phyloP scores from a whole-genome alignment of 225 moss, liverwort and hornwort genomes.

The Marchantia paleacea region DNA sequence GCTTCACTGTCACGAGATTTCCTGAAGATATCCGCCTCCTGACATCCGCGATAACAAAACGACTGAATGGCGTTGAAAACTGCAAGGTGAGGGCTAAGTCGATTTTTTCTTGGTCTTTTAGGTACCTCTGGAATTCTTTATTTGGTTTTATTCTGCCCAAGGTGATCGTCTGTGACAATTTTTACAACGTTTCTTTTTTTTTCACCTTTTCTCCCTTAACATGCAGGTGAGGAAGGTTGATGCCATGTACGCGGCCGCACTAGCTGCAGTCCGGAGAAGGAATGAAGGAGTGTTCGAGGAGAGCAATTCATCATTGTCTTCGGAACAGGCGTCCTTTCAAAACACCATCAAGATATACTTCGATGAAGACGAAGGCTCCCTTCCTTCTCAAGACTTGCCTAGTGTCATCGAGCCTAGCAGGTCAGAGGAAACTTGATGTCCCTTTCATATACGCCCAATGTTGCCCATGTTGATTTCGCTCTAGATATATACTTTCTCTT shows the following conservation, averaged over 20 bases:
- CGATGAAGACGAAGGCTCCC: conserved; percentile 37
- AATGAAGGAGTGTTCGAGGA: conserved; percentile 32
- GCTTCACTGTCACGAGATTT: conserved; percentile 60
- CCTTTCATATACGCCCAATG: not conserved
- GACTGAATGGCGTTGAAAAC: conserved; percentile 67
- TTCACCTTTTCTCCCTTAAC: not conserved
- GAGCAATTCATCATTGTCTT: conserved; percentile 24
- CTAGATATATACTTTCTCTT: too few species aligned
- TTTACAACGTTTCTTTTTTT: too few species aligned
- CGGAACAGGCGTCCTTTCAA: conserved; percentile 66
- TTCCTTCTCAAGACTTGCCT: conserved; percentile 31
- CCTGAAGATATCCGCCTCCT: conserved; percentile 69
- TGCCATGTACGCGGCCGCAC: conserved; percentile 68
- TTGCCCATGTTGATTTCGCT: not conserved
- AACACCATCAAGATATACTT: conserved; percentile 53
- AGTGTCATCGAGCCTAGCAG: conserved; percentile 60
- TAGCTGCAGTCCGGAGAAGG: conserved; percentile 46
- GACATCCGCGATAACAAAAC: conserved; percentile 56
- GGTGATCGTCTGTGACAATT: too few species aligned
- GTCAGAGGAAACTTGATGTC: conserved; percentile 25
- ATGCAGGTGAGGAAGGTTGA: conserved; percentile 81
- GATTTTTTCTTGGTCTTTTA: not conserved
- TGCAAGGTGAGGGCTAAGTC: conserved; percentile 52
- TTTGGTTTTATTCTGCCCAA: too few species aligned
- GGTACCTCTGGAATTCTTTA: too few species aligned